Conservation (phyloP, 75 land plant genomes). For the Pinus albicaulis region DNA sequence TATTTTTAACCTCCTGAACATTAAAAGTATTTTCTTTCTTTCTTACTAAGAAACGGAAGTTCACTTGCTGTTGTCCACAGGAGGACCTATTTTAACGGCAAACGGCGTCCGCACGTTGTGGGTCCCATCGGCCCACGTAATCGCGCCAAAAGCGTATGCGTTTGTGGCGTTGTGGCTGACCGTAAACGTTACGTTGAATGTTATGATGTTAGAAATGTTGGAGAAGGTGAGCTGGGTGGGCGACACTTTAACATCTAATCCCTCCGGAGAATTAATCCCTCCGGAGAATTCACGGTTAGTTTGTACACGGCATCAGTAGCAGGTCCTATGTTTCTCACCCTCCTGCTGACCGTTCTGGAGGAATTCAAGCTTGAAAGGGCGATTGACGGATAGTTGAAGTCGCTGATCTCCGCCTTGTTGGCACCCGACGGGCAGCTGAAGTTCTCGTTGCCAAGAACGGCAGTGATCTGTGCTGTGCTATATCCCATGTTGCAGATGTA, state of each 20-base stretch:
- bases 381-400: conserved; percentile 67
- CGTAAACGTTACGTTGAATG: conserved; percentile 31
- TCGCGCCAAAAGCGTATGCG: no score
- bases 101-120: no score
- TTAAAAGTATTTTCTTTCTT: no score
- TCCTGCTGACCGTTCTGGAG: conserved; percentile 15
- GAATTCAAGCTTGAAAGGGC: conserved; percentile 8
- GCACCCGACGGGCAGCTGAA: conserved; percentile 27
- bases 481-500: no score
- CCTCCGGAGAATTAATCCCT: no score
- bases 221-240: conserved; percentile 45
- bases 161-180: conserved; percentile 18
- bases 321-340: no score
- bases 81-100: conserved; percentile 41
- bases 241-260: conserved; percentile 36
- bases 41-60: no score
- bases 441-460: conserved; percentile 23
- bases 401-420: conserved; percentile 33
- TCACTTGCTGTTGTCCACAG: no score
- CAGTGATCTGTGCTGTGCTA: conserved; percentile 23
- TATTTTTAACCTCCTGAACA: no score
- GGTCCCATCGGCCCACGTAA: no score
- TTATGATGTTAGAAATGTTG: not conserved
- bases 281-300: no score
- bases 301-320: no score